Evolutionary conservation across 179 eudicot species (phyloP), one percentile per base, ranked within the genome.

Genomic region (Actinidia polygama): DNA sequence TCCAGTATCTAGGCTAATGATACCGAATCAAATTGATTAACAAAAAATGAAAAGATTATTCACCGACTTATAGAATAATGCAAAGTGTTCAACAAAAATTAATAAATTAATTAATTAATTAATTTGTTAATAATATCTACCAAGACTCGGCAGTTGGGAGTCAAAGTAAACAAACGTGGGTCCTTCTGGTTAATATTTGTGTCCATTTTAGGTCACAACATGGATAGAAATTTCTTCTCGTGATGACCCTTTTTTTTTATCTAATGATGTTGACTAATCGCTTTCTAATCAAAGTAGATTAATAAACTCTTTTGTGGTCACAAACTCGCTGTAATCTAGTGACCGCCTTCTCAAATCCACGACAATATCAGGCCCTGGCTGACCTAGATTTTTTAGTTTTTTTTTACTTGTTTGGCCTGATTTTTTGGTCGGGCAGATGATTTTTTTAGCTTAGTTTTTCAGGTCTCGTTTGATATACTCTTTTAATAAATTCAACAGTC

Each of bases 251-350:
- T 51, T 53, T 80, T 64, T 21, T 54, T 71, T 80, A 40, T 78
- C 47, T 81, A 61, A 30, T 81, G 83, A 81, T 73, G 83, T 74
- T 74, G 83, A 81, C 83, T 74, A 46, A 62, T 73, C 57, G 51
- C 49, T 51, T 18, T 36, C 58, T 73, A 58, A 14, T 21, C 24
- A 24, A 57, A 44, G 24, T 61, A 81, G 53, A 73, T 74, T 23
- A 24, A 46, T 23, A 47, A 44, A 49, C 14, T n/a, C 67, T 46
- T 73, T 73, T 59, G n/a, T 46, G 59, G 24, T 40, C 70, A 73
- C 57, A 44, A 81, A 73, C 75, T 59, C n/a, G 62, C 26, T 18
- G 64, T 72, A 58, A 81, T 72, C 23, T 58, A 80, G 53, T 72
- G 78, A 72, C 36, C 36, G 36, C 23, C 69, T 51, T 70, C 83